A percentile compares a stretch with the other conserved stretches of the same genome.
Evolutionary conservation across 352 stramenopile genomes (phyloP).

Genomic region (Globisporangium carolinianum): DNA sequence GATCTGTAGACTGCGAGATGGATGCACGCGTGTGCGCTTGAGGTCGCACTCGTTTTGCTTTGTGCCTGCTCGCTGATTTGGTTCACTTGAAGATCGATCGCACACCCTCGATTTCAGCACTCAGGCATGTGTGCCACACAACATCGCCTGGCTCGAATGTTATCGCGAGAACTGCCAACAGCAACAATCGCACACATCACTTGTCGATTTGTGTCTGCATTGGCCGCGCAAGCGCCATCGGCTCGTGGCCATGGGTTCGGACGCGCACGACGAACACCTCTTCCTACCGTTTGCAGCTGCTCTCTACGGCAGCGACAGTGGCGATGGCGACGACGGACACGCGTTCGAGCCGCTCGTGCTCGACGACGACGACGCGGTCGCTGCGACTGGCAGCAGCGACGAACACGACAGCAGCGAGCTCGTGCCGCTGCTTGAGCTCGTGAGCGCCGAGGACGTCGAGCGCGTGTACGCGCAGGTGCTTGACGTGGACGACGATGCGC

Average conservation of each 20-base stretch:
- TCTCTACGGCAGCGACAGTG: background rate
- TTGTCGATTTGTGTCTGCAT: too few relatives aligned
- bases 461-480: background rate
- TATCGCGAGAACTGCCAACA: too few relatives aligned
- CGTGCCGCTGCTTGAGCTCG: background rate
- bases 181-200: too few relatives aligned
- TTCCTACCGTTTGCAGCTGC: background rate
- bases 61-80: background rate
- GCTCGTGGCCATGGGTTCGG: background rate
- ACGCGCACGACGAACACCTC: background rate
- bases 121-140: too few relatives aligned
- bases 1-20: background rate
- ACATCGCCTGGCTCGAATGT: too few relatives aligned
- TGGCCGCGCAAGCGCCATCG: too few relatives aligned
- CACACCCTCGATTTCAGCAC: background rate
- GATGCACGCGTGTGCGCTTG: background rate
- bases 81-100: background rate
- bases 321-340: background rate
- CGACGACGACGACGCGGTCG: background rate
- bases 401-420: background rate
- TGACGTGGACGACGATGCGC: background rate
- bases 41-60: background rate
- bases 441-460: conserved; percentile 1
- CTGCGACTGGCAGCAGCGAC: background rate
- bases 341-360: background rate